Conservation (phyloP, 1,284 basidiomycete species). For the Ganoderma multipileum region DNA sequence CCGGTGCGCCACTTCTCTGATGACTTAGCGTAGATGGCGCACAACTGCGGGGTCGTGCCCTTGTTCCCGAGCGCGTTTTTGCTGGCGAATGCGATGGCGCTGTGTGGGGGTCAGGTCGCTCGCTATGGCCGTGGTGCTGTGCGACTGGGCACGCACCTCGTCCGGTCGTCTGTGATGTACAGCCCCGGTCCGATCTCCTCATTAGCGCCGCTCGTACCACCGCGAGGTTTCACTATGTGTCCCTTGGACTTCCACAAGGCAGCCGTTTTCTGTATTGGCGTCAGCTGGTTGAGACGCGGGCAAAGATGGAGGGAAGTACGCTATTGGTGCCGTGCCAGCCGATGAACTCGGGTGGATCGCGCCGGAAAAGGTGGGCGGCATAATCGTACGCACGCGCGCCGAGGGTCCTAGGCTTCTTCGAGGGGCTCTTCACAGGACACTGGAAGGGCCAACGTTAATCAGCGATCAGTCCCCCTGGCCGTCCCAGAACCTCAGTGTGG, state of each 20-base stretch:
- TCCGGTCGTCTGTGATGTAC: slow-evolving; percentile 4
- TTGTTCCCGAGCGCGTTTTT: not conserved
- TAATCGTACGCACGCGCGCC: not conserved
- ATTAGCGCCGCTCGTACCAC: slow-evolving; percentile 1
- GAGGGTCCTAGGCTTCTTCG: not conserved
- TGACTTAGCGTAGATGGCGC: slow-evolving; percentile 9
- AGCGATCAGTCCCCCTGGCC: no score
- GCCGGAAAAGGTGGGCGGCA: not conserved
- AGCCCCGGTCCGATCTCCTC: not conserved
- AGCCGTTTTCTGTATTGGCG: not conserved
- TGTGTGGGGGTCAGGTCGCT: no score
- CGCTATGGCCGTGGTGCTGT: no score
- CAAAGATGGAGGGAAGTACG: not conserved
- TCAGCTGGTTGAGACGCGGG: not conserved
- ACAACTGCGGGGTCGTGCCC: not conserved
- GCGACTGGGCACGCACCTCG: not conserved
- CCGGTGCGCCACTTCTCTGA: not conserved
- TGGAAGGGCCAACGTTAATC: no score
- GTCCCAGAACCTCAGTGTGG: no score
- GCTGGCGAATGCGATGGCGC: slow-evolving; percentile 3
- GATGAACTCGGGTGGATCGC: slow-evolving; percentile 1
- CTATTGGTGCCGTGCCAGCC: slow-evolving; percentile 10
- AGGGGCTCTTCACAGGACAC: no score
- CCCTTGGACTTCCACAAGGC: not conserved
- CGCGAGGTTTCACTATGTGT: not conserved